phyloP scores from a whole-genome alignment of 2,329 filamentous ascomycete species.

The Penicillium corylophilum region DNA sequence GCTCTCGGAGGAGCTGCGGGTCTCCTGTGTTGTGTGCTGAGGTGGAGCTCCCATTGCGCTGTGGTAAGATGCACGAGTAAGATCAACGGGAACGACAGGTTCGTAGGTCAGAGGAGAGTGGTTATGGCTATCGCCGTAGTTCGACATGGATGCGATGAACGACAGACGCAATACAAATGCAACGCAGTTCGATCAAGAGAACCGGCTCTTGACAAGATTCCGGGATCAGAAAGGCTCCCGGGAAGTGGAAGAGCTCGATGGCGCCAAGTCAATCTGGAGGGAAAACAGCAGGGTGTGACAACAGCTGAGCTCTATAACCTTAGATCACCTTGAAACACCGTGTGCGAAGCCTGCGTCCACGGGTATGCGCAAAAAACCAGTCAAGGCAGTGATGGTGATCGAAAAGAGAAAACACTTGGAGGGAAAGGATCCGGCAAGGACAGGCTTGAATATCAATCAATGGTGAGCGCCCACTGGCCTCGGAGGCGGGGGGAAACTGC shows the following conservation, averaged over 20 bases:
- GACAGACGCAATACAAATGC: constrained; percentile 4
- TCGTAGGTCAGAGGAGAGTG: constrained; percentile 33
- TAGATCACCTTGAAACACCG: constrained; percentile 18
- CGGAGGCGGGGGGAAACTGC: constrained; percentile 24
- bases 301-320: constrained; percentile 17
- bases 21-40: constrained; percentile 27
- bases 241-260: constrained; percentile 2
- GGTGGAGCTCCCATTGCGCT: constrained; percentile 29
- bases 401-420: constrained; percentile 19
- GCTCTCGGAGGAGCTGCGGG: constrained; percentile 33
- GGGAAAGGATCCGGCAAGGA: constrained; percentile 17
- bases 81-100: constrained; percentile 41
- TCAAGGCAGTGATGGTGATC: constrained; percentile 22
- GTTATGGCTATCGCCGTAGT: constrained; percentile 24
- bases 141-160: constrained; percentile 24
- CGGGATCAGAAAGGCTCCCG: constrained; percentile 2
- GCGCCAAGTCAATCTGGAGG: constrained; percentile 13
- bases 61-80: constrained; percentile 34
- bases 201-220: constrained; percentile 32
- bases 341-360: constrained; percentile 34
- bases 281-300: constrained; percentile 16
- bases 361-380: constrained; percentile 21
- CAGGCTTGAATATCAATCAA: constrained; percentile 33
- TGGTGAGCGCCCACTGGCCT: constrained; percentile 15
- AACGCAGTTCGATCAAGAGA: constrained; percentile 29